phyloP scores from a whole-genome alignment of 805 yeast species.

The Blastobotrys terrestris region DNA sequence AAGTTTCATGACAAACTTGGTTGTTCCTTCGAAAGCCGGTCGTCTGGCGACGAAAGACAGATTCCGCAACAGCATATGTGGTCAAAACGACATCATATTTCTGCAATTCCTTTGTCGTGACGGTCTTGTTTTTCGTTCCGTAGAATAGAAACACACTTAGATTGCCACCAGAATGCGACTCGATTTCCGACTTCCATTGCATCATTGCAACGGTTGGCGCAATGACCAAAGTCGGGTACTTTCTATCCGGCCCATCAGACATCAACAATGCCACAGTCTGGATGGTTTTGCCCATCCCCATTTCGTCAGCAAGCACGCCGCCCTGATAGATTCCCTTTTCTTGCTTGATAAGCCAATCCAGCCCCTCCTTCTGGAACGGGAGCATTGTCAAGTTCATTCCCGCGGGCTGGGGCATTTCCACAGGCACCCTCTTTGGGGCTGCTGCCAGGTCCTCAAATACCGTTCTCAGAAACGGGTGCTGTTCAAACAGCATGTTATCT shows the following conservation, averaged over 20 bases:
- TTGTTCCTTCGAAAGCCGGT: constrained; percentile 76
- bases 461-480: constrained; percentile 71
- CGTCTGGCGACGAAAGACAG: constrained; percentile 73
- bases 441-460: constrained; percentile 62
- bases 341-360: constrained; percentile 81
- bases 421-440: constrained; percentile 36
- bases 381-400: constrained; percentile 67
- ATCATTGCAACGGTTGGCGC: constrained; percentile 98
- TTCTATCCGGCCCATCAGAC: constrained; percentile 46
- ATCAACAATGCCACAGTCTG: constrained; percentile 88
- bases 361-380: constrained; percentile 92
- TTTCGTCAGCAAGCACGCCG: constrained; percentile 94
- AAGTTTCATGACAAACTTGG: constrained; percentile 64
- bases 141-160: constrained; percentile 71
- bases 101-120: constrained; percentile 47
- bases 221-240: constrained; percentile 77
- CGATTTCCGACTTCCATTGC: constrained; percentile 96
- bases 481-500: constrained; percentile 59
- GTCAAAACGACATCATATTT: constrained; percentile 78
- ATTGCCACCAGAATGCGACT: constrained; percentile 67
- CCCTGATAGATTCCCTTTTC: constrained; percentile 72
- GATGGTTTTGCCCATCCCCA: constrained; percentile 99
- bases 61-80: constrained; percentile 87
- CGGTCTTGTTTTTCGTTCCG: constrained; percentile 68
- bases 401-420: constrained; percentile 50